phyloP scores from a whole-genome alignment of 768 basidiomycete genomes.

The Naganishia randhawae region DNA sequence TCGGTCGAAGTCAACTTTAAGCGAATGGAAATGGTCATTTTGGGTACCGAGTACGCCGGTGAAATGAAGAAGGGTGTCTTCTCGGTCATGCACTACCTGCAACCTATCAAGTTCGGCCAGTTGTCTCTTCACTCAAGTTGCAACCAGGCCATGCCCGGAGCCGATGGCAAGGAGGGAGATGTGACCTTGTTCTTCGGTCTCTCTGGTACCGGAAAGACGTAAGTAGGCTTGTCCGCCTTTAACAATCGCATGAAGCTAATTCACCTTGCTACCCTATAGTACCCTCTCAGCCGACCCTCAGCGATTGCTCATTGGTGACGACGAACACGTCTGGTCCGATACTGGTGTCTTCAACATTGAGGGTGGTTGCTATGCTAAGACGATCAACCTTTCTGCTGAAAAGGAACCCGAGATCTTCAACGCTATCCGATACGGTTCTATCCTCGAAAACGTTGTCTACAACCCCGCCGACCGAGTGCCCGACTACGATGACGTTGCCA shows the following conservation, averaged over 20 bases:
- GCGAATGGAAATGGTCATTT: slow-evolving; percentile 99
- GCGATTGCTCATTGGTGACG: slow-evolving; percentile 92
- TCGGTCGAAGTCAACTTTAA: slow-evolving; percentile 99
- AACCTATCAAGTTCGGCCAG: slow-evolving; percentile 97
- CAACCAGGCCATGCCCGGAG: slow-evolving; percentile 56
- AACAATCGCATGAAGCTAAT: neutral
- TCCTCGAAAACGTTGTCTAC: slow-evolving; percentile 99
- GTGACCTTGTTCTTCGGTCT: slow-evolving; percentile 99
- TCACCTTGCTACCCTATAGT: slow-evolving; percentile 27
- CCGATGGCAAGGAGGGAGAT: slow-evolving; percentile 77
- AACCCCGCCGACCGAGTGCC: slow-evolving; percentile 73
- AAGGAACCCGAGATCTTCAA: slow-evolving; percentile 98
- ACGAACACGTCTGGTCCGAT: slow-evolving; percentile 99
- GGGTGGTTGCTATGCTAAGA: slow-evolving; percentile 98
- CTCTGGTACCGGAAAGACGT: slow-evolving; percentile 94
- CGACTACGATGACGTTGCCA: slow-evolving; percentile 92
- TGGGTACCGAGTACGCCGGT: slow-evolving; percentile 92
- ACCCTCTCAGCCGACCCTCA: slow-evolving; percentile 94
- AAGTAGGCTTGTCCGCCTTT: slow-evolving; percentile 27
- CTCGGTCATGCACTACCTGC: slow-evolving; percentile 98
- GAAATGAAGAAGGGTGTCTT: slow-evolving; percentile 99
- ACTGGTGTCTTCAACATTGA: slow-evolving; percentile 99
- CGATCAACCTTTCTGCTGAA: slow-evolving; percentile 90
- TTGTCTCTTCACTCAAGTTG: slow-evolving; percentile 96
- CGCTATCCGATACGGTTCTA: slow-evolving; percentile 90